Evolutionary conservation across 2,329 filamentous ascomycete genomes (phyloP).

Genomic region (Colletotrichum chlorophyti): DNA sequence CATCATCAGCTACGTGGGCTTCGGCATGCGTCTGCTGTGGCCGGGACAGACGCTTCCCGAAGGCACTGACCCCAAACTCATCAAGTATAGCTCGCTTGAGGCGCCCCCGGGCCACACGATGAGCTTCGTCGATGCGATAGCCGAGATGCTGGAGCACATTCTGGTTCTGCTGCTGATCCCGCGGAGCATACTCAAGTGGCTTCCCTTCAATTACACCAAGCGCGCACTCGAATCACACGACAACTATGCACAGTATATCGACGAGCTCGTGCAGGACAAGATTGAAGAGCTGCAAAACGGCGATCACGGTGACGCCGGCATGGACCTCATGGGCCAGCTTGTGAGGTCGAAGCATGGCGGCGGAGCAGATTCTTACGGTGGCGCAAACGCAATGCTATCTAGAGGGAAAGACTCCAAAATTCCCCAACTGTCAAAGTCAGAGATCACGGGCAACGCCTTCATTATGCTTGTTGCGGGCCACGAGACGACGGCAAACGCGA

Average conservation of each 20-base stretch:
- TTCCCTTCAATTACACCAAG: conserved; percentile 59
- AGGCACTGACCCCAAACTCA: conserved; percentile 50
- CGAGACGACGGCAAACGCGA: conserved; percentile 78
- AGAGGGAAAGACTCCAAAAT: conserved; percentile 33
- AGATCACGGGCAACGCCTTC: conserved; percentile 77
- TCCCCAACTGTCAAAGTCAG: conserved; percentile 60
- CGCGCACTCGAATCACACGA: conserved; percentile 59
- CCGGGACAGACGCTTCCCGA: conserved; percentile 63
- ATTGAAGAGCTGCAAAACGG: conserved; percentile 46
- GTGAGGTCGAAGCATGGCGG: conserved; percentile 49
- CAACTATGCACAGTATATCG: conserved; percentile 75
- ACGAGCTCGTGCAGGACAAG: conserved; percentile 71
- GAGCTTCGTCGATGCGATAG: conserved; percentile 70
- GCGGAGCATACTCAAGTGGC: conserved; percentile 54
- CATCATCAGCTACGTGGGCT: conserved; percentile 72
- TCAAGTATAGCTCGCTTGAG: conserved; percentile 55
- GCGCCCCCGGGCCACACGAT: conserved; percentile 62
- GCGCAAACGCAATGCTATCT: conserved; percentile 18
- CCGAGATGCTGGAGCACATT: conserved; percentile 67
- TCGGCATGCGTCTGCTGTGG: conserved; percentile 68
- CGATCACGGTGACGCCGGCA: conserved; percentile 48
- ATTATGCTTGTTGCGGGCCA: conserved; percentile 76
- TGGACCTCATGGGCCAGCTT: conserved; percentile 61
- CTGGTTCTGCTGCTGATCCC: conserved; percentile 68
- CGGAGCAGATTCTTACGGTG: conserved; percentile 21